A percentile compares a stretch with the other conserved stretches of the same genome.
phyloP scores from a whole-genome alignment of 768 basidiomycete genomes.

The Trametes cubensis region DNA sequence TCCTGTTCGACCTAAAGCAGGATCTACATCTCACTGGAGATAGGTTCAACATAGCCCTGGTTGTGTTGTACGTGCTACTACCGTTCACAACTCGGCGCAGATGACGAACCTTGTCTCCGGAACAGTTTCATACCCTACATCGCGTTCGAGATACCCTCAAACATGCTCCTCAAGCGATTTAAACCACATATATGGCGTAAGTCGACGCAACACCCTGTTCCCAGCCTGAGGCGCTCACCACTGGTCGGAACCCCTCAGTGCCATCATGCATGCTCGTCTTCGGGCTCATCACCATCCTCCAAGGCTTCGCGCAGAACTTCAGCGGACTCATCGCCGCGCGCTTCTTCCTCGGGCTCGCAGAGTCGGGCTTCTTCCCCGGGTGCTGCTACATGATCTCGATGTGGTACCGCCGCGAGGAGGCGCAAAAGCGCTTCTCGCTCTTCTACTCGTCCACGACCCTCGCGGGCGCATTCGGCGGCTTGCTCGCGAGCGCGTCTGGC shows the following conservation, averaged over 20 bases:
- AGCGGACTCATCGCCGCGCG: conserved; percentile 42
- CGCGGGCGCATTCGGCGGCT: conserved; percentile 42
- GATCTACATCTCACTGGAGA: conserved; percentile 33
- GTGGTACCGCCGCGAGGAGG: conserved; percentile 43
- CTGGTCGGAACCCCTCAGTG: conserved; percentile 24
- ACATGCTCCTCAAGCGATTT: conserved; percentile 37
- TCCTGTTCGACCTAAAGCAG: conserved; percentile 34
- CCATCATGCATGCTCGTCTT: conserved; percentile 41
- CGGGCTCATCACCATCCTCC: conserved; percentile 40
- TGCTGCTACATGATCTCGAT: conserved; percentile 37
- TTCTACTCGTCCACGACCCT: conserved; percentile 45
- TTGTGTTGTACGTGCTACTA: conserved; percentile 33
- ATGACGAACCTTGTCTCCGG: background rate
- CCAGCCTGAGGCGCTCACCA: background rate
- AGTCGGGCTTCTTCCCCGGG: conserved; percentile 36
- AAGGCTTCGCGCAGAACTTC: conserved; percentile 36
- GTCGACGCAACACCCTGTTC: conserved; percentile 3
- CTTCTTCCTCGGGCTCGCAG: conserved; percentile 41
- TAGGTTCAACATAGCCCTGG: conserved; percentile 35
- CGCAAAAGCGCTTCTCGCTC: conserved; percentile 39
- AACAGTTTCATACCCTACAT: conserved; percentile 38
- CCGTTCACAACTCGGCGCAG: background rate
- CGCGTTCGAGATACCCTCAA: conserved; percentile 41
- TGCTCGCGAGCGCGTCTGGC: conserved; percentile 80
- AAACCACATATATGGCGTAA: conserved; percentile 40